These are phyloP conservation scores for Udeniomyces megalosporus DNA, from an alignment of 768 basidiomycete genomes.

Conservation along the genomic window DNA sequence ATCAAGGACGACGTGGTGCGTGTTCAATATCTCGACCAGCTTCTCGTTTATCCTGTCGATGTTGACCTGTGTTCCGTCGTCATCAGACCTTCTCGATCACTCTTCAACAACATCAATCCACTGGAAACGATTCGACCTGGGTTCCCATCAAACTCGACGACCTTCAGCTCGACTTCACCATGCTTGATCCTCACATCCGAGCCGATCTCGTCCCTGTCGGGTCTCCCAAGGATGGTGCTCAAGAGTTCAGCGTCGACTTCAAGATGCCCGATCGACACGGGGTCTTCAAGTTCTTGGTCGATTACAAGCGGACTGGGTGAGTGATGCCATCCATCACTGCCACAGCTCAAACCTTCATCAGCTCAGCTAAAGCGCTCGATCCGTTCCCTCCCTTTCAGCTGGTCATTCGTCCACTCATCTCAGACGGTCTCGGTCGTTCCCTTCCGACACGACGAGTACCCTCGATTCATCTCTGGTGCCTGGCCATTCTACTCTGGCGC, in stretches of 20 bases:
- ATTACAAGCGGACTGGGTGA: slow-evolving; percentile 78
- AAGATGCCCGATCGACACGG: slow-evolving; percentile 87
- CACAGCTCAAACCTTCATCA: too few relatives aligned
- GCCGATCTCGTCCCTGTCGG: slow-evolving; percentile 51
- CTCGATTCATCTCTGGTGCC: slow-evolving; percentile 84
- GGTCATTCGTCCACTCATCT: slow-evolving; percentile 54
- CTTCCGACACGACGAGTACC: slow-evolving; percentile 84
- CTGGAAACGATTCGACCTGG: slow-evolving; percentile 39
- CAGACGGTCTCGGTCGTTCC: slow-evolving; percentile 78
- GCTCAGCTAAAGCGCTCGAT: too few relatives aligned
- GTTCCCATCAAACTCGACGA: slow-evolving; percentile 55
- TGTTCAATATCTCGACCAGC: slow-evolving; percentile 20
- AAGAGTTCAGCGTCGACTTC: slow-evolving; percentile 63
- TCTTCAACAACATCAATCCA: slow-evolving; percentile 44
- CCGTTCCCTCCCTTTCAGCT: slow-evolving; percentile 34
- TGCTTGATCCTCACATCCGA: slow-evolving; percentile 94
- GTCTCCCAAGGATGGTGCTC: slow-evolving; percentile 5
- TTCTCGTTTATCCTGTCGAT: too few relatives aligned
- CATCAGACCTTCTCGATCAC: slow-evolving; percentile 53
- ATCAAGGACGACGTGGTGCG: slow-evolving; percentile 68
- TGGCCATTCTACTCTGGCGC: slow-evolving; percentile 92
- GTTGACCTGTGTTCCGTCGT: not conserved
- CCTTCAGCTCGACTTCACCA: slow-evolving; percentile 88
- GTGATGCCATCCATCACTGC: slow-evolving; percentile 22
- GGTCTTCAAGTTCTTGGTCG: slow-evolving; percentile 90